Evolutionary conservation across 352 stramenopile species (phyloP), one percentile per base, ranked within the genome.

Genomic region (Pythium insidiosum): DNA sequence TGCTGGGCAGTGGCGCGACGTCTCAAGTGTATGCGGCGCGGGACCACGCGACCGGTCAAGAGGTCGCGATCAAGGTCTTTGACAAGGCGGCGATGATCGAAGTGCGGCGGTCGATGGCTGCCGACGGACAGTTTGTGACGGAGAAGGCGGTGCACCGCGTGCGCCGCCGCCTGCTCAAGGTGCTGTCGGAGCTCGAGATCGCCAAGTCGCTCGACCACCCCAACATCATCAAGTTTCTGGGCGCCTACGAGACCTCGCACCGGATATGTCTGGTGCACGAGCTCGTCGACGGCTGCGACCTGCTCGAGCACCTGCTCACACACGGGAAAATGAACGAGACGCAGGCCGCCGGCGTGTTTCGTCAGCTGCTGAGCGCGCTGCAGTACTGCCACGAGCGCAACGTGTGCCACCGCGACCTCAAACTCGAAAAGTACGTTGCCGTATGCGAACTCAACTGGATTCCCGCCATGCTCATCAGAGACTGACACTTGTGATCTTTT

Each of bases 401-500:
- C 53, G 84, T 98, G 42, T 96, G 88, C 57, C 93, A 98, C 66
- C 86, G 93, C 37, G 93, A 98, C 57, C 67, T 98, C 31, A 98
- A 98, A 61, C 69, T 97, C 25, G 93, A 98, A 57, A 98, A 98
- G 63, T 96, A 54, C 40, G 62, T 63, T 29, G 23, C 10, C 13
- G 21, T 16, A 23, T 22, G 6, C 11, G 18, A 38, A 15, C 22
- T 26, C 13, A 25, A n/a, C 18, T 22, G 2, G 19, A 20, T 23
- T 20, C 30, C 16, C 21, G 35, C 31, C 18, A 11, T 5, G 6
- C 9, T 11, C 16, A 31, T 47, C 12, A 41, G 20, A 43, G 18
- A 35, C 24, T 47, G 20, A 12, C 37, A 12, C 18, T 43, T 26
- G 6, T 39, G 13, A 30, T 34, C 21, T 9, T 5, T 53, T 13